Evolutionary conservation across 1,139 yeast species (phyloP), one percentile per base, ranked within the genome.

Genomic region (Hanseniaspora uvarum): DNA sequence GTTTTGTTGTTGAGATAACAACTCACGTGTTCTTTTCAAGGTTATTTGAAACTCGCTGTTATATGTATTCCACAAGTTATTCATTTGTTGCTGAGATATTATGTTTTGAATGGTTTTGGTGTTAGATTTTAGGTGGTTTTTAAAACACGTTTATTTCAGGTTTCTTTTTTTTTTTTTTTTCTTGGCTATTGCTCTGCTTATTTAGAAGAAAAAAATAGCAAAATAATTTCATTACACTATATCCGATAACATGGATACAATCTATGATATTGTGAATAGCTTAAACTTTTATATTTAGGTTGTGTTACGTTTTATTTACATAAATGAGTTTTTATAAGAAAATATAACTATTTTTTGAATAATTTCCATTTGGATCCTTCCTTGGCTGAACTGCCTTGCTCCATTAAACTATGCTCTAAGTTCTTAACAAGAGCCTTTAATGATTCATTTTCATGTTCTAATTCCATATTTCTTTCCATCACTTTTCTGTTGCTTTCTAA

Each of bases 401-500:
- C 37, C 49, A 62, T 33, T 65, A 34, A n/a, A n/a, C 14, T 34
- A 6, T 33, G 33, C 30, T 52, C 30, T 34, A 52, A 54, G 2
- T 57, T 58, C 36, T 63, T 67, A 48, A 68, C 56, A 16, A 64
- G 62, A 28, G 57, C 60, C 53, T 68, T 63, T 38, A 69, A 59
- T 8, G 59, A 58, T 34, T 60, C 61, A 4, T 70, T 56, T 50
- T 67, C 66, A 53, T 84, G 92, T 58, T 77, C 80, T 26, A 77
- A 61, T 37, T 69, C 66, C 57, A 76, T 68, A 57, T 79, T 78
- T 57, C 74, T 70, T 52, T 72, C 77, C 81, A 78, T 78, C 16
- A 79, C 81, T 60, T 75, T 77, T 45, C 65, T 73, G 67, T 73
- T 84, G 70, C 75, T 74, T 61, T 67, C 81, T 82, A 76, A 81